Base-by-base conservation (phyloP, 257 asterid species). In the Striga asiatica region DNA sequence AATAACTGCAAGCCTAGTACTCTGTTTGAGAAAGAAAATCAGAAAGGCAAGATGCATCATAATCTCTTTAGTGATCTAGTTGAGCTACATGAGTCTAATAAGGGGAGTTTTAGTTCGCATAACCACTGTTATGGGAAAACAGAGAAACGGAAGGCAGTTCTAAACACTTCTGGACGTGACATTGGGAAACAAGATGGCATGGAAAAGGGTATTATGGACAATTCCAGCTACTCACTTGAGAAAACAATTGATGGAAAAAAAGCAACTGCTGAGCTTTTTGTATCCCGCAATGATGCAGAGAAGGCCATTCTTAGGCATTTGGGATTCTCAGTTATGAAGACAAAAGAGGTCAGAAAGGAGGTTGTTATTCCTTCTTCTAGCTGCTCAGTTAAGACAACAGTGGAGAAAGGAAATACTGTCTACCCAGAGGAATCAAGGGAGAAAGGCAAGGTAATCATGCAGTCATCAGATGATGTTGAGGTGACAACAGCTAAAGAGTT, bases 371-470 rank as follows among this genome's bases (percentile, higher is more conserved):
- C 77, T 62, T 66, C 56, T 50, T n/a, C n/a, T 13, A 59, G 32
- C 68, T 59, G 58, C 24, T 32, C 49, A 46, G 61, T 54, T 55
- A 68, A 68, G 62, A 72, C 66, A 39, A 62, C 58, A 32, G 51
- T 68, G 49, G 76, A 68, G 56, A 68, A 73, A 51, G 69, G 55
- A 54, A 72, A 69, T 66, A 70, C 80, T 56, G 72, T 39, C 28
- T 56, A 43, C 60, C 48, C 68, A 51, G 67, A 63, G 64, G 68
- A 52, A 62, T 18, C 68, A 52, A 56, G 52, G 65, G 68, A 74
- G 52, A 67, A 56, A 50, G 66, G 69, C 64, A 59, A 70, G 67
- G 55, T 28, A 1, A 32, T 52, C 55, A 53, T 51, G 39, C 41
- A 27, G 9, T 14, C 65, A 9, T 37, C 66, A 12, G 31, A 45